Base-by-base conservation (phyloP, 352 stramenopile genomes). In the Pythium utonaiense region DNA sequence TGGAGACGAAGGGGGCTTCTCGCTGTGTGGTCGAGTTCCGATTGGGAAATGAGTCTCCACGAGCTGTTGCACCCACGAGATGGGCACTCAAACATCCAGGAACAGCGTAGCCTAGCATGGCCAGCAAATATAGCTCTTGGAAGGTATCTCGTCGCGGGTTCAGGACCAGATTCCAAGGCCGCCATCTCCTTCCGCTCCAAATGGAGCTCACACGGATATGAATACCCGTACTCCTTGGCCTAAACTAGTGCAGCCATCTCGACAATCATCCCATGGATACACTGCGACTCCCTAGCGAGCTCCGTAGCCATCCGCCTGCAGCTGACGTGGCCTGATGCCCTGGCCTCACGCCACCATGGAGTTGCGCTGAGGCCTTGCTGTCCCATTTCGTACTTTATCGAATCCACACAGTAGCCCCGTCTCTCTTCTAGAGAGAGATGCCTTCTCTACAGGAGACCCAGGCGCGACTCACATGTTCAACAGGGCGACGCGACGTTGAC, bases 391-490 rank as follows among this genome's bases (percentile, higher is more conserved):
- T 44, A 44, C 36, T 44, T 44, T 9, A 6, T 21, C 36, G 14
- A 24, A 6, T 44, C 2, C 22, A 14, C 36, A 24, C 17, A 44
- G 36, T 44, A 44, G 12, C 22, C 7, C 36, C 6, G 0, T 13
- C 36, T 41, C 36, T 44, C 36, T 44, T 12, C 14, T 44, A 44
- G 14, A 44, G 12, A 44, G 36, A 44, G 16, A 44, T 44, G 16
- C 36, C 36, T 44, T 44, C 36, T 44, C 36, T 44, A 44, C 14
- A 44, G 16, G 14, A n/a, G 36, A 44, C 16, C 36, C 36, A 21
- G 10, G 36, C 5, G 6, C 36, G 6, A 9, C 36, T 44, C 36
- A 44, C 44, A 49, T 62, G 55, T 62, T 62, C 55, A 62, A 62
- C 55, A 21, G 9, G 13, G 44, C 44, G 53, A 54, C 51, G 24